Base-by-base conservation (phyloP, 2,329 filamentous ascomycete species). In the Sporothrix dimorphospora region DNA sequence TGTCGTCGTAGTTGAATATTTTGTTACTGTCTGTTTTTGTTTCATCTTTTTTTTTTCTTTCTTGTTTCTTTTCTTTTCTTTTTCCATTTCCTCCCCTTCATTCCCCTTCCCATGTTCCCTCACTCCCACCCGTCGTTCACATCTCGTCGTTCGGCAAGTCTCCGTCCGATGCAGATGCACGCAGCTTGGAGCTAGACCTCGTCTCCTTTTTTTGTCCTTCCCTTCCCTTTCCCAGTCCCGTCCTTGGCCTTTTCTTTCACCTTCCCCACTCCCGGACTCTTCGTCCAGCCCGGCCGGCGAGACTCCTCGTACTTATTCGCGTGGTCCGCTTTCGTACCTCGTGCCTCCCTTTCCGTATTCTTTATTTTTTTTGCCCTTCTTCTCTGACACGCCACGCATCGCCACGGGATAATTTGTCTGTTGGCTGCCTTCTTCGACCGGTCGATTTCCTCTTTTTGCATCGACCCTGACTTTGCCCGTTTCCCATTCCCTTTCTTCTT, bases 141-240 rank as follows among this genome's bases (percentile, higher is more conserved):
- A 65, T 65, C 61, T 65, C 61, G 21, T 42, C 59, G 16, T 45
- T 63, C 59, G 59, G 59, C n/a, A 63, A 63, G 34, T 63, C n/a
- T 11, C 59, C 11, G 40, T 45, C 61, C 61, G 38, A 65, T 61
- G 38, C 61, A 65, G 61, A 47, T 30, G 9, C 40, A 65, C 19
- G 21, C n/a, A n/a, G 34, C 19, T 40, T 40, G 19, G 19, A 55
- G 21, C n/a, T 30, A 30, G n/a, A n/a, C n/a, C n/a, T n/a, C n/a
- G n/a, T n/a, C n/a, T n/a, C n/a, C n/a, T n/a, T n/a, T n/a, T n/a
- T n/a, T n/a, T n/a, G n/a, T 47, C 45, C 45, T 27, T 27, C 21
- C 49, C 55, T 7, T n/a, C 8, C 34, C 30, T 40, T 61, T 61
- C 19, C 19, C 19, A 12, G 12, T 21, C 57, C 34, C 30, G 34